These are phyloP conservation scores for Debaryomycetaceae sp. DNA, from an alignment of 1,139 yeast genomes.

Conservation along the genomic window DNA sequence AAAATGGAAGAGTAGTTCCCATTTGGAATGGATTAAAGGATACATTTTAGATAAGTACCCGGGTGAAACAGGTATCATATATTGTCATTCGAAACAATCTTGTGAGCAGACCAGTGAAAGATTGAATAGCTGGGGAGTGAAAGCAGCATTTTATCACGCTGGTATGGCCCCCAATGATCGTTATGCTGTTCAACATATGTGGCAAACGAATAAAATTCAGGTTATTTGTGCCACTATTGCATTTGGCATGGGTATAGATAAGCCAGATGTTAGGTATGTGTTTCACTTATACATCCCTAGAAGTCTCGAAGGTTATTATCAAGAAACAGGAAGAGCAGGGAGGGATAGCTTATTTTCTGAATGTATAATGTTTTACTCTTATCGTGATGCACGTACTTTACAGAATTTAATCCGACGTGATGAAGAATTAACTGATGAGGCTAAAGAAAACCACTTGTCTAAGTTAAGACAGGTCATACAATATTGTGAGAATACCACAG, in stretches of 20 bases:
- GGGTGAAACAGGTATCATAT: constrained; percentile 80
- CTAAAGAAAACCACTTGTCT: constrained; percentile 73
- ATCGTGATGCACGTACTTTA: constrained; percentile 70
- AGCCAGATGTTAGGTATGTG: constrained; percentile 90
- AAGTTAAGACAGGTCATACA: constrained; percentile 82
- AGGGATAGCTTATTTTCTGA: constrained; percentile 83
- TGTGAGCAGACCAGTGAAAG: constrained; percentile 80
- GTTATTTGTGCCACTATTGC: constrained; percentile 97
- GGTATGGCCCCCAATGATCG: constrained; percentile 85
- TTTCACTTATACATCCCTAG: constrained; percentile 88
- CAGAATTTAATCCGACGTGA: constrained; percentile 79
- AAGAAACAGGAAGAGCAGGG: constrained; percentile 99
- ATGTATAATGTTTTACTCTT: constrained; percentile 78
- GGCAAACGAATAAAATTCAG: constrained; percentile 75
- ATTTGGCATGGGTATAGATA: constrained; percentile 98
- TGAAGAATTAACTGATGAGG: constrained; percentile 57
- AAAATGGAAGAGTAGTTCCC: constrained; percentile 55
- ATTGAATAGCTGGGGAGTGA: constrained; percentile 57
- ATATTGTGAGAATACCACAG: constrained; percentile 87
- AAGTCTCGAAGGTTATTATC: constrained; percentile 92
- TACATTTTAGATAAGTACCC: constrained; percentile 51
- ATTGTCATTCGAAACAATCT: constrained; percentile 85
- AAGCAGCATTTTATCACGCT: constrained; percentile 83
- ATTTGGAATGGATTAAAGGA: constrained; percentile 58
- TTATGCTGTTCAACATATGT: constrained; percentile 60